A percentile compares a stretch with the other conserved stretches of the same genome.
Evolutionary conservation across 129 eudicot species (phyloP).

Genomic region (Helianthus tuberosus): DNA sequence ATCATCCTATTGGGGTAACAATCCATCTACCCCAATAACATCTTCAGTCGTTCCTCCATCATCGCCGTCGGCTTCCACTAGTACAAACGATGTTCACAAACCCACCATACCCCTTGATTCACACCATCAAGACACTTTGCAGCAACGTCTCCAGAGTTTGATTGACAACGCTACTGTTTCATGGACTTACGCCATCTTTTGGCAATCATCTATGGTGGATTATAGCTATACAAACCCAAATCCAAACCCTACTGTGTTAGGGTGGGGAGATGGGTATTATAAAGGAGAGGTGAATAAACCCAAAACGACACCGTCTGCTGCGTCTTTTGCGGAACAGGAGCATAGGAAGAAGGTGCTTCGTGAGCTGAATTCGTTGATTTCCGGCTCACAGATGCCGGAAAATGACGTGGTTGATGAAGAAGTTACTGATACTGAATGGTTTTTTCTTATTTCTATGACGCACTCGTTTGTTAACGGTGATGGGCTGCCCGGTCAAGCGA

Average conservation of each 20-base stretch:
- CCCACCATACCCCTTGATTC: not conserved
- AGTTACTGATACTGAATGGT: conserved; percentile 81
- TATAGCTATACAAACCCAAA: not conserved
- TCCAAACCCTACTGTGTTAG: conserved; percentile 42
- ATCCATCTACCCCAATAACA: conserved; percentile 18
- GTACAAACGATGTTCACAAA: conserved; percentile 16
- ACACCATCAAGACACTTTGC: conserved; percentile 61
- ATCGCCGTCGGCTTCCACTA: conserved; percentile 40
- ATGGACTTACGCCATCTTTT: conserved; percentile 93
- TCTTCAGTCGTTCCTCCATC: conserved; percentile 10
- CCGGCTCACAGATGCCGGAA: conserved; percentile 48
- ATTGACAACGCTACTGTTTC: conserved; percentile 62
- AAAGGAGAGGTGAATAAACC: conserved; percentile 52
- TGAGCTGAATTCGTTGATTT: conserved; percentile 73
- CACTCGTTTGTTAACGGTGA: conserved; percentile 57
- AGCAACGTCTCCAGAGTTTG: conserved; percentile 68
- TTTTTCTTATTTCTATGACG: conserved; percentile 84
- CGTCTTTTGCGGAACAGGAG: conserved; percentile 57
- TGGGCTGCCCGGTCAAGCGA: conserved; percentile 77
- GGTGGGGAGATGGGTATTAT: conserved; percentile 95
- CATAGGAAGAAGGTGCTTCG: conserved; percentile 70
- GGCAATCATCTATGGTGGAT: conserved; percentile 67
- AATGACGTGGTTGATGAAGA: conserved; percentile 73
- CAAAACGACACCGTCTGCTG: conserved; percentile 25
- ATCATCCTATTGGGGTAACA: conserved; percentile 54